Conservation (phyloP, 352 stramenopile species). For the Discostella stelligera region DNA sequence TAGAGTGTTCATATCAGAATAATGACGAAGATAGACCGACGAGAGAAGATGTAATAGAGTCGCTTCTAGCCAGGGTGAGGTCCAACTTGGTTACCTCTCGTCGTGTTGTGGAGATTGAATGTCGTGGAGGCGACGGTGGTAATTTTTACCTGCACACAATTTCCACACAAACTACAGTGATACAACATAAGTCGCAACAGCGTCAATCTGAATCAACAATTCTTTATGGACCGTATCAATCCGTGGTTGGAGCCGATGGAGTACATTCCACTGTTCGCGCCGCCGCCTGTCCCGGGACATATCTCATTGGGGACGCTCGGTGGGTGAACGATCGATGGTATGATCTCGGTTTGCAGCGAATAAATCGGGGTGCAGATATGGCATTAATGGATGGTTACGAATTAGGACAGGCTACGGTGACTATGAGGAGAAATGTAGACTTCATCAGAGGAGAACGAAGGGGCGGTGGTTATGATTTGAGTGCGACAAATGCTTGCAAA, state of each 20-base stretch:
- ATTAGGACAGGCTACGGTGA: slow-evolving; percentile 20
- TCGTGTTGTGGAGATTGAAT: slow-evolving; percentile 15
- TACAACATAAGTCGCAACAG: background rate
- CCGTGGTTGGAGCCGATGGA: slow-evolving; percentile 33
- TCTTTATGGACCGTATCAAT: slow-evolving; percentile 31
- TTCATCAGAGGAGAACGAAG: background rate
- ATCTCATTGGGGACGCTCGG: slow-evolving; percentile 39
- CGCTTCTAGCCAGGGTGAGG: slow-evolving; percentile 4
- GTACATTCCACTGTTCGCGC: slow-evolving; percentile 21
- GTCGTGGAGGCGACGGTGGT: background rate
- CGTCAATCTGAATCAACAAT: background rate
- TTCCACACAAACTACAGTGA: background rate
- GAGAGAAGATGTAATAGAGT: slow-evolving; percentile 24
- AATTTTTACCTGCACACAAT: slow-evolving; percentile 19
- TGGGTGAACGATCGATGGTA: slow-evolving; percentile 45
- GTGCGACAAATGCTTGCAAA: too few species aligned
- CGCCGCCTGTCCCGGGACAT: slow-evolving; percentile 5
- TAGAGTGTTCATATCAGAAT: background rate
- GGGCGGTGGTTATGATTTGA: background rate
- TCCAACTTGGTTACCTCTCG: slow-evolving; percentile 4
- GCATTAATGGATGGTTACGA: slow-evolving; percentile 32
- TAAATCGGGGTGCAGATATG: slow-evolving; percentile 34
- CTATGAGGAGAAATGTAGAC: background rate
- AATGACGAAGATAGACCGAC: background rate
- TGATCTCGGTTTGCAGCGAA: slow-evolving; percentile 29